A percentile compares a stretch with the other conserved stretches of the same genome.
Conservation (phyloP, 805 yeast genomes). For the Yamadazyma insecticola region DNA sequence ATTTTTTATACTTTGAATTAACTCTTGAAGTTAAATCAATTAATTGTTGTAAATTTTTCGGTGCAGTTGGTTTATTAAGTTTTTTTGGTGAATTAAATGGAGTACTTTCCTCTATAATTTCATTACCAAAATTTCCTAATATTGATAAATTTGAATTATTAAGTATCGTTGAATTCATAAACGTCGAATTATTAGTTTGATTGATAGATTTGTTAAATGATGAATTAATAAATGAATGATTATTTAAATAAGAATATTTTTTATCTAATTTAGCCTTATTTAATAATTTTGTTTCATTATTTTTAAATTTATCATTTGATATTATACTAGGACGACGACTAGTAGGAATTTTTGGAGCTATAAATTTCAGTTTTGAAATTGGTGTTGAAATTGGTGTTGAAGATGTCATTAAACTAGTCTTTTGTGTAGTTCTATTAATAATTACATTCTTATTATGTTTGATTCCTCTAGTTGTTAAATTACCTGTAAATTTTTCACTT, state of each 20-base stretch:
- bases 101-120: constrained; percentile 35
- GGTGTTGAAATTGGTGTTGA: too few relatives aligned
- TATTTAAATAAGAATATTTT: constrained; percentile 28
- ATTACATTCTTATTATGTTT: constrained; percentile 13
- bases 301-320: constrained; percentile 13
- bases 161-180: constrained; percentile 1
- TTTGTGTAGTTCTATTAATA: not conserved
- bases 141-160: constrained; percentile 19
- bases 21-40: constrained; percentile 10
- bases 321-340: too few relatives aligned
- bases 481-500: constrained; percentile 20
- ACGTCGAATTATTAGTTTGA: constrained; percentile 1
- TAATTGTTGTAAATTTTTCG: constrained; percentile 8
- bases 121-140: constrained; percentile 31
- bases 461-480: constrained; percentile 25
- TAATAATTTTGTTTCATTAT: constrained; percentile 20
- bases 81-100: constrained; percentile 27
- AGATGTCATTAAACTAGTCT: constrained; percentile 1
- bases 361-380: too few relatives aligned
- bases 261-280: constrained; percentile 24
- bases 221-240: constrained; percentile 16
- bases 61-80: constrained; percentile 9
- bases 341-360: constrained; percentile 1
- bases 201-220: constrained; percentile 4
- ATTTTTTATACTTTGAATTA: constrained; percentile 8